Conservation (phyloP, 164 flowering plant genomes). For the Stephania cephalantha region DNA sequence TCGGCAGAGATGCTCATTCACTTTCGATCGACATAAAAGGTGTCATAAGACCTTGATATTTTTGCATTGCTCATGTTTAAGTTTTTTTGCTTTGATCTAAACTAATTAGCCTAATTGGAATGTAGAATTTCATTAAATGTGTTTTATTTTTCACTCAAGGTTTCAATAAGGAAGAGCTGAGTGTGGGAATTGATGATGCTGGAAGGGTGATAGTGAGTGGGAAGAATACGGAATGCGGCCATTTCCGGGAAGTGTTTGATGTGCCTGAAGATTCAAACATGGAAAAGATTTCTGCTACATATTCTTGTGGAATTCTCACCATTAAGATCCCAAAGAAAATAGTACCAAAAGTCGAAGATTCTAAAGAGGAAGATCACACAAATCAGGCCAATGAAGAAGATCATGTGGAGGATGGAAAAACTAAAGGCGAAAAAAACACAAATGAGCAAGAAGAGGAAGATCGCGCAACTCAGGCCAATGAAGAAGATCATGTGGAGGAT, state of each 20-base stretch:
- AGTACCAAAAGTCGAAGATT: constrained; percentile 11
- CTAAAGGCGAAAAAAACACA: neutral
- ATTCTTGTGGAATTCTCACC: constrained; percentile 37
- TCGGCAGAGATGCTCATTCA: constrained; percentile 17
- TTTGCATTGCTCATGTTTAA: neutral
- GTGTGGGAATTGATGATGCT: constrained; percentile 21
- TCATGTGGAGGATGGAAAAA: neutral
- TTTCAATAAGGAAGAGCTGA: constrained; percentile 32
- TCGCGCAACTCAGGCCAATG: neutral
- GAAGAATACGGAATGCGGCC: constrained; percentile 12
- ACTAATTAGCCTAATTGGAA: neutral
- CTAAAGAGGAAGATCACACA: neutral
- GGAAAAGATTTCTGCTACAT: constrained; percentile 29
- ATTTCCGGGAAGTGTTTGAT: constrained; percentile 22
- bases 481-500: neutral
- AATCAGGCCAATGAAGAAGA: constrained; percentile 4
- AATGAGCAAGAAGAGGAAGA: neutral
- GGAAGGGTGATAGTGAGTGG: constrained; percentile 24
- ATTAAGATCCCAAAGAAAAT: constrained; percentile 41
- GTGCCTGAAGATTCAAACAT: constrained; percentile 36
- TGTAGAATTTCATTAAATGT: neutral
- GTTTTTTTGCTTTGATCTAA: neutral
- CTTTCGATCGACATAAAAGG: constrained; percentile 30
- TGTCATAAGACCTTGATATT: neutral
- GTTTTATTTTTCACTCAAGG: constrained; percentile 11